phyloP scores from a whole-genome alignment of 78 protist species.

The Salpingoeca rosetta region DNA sequence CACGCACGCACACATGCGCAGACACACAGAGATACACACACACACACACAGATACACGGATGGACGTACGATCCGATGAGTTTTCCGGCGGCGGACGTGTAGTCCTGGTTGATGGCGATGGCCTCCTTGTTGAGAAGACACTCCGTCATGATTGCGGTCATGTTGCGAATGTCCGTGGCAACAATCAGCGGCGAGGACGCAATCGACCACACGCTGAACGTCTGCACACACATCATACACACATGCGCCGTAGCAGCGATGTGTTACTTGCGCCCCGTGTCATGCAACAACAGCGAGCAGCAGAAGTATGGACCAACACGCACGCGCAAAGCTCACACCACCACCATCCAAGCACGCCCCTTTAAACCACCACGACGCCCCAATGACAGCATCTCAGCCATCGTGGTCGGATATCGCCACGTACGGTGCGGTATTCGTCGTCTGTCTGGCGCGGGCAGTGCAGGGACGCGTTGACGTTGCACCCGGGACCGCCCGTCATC shows the following conservation, averaged over 20 bases:
- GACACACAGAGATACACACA: no score
- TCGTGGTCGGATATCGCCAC: no score
- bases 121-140: conserved; percentile 15
- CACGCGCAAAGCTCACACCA: no score
- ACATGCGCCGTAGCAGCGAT: background rate
- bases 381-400: no score
- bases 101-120: conserved; percentile 32
- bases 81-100: no score
- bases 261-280: background rate
- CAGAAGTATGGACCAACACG: background rate
- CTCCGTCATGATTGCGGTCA: conserved; percentile 5
- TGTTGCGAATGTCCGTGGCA: conserved; percentile 23
- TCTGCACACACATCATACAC: background rate
- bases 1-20: no score
- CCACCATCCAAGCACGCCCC: no score
- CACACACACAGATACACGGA: no score
- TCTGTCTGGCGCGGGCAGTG: background rate
- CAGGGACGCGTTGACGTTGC: background rate
- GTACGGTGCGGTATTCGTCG: no score
- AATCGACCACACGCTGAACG: conserved; percentile 33
- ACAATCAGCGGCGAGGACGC: conserved; percentile 13
- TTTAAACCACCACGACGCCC: no score
- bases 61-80: no score
- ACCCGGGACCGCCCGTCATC: background rate
- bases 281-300: background rate